These are phyloP conservation scores for Allantophomopsis cytisporea DNA, from an alignment of 2,329 filamentous ascomycete genomes.

Conservation along the genomic window DNA sequence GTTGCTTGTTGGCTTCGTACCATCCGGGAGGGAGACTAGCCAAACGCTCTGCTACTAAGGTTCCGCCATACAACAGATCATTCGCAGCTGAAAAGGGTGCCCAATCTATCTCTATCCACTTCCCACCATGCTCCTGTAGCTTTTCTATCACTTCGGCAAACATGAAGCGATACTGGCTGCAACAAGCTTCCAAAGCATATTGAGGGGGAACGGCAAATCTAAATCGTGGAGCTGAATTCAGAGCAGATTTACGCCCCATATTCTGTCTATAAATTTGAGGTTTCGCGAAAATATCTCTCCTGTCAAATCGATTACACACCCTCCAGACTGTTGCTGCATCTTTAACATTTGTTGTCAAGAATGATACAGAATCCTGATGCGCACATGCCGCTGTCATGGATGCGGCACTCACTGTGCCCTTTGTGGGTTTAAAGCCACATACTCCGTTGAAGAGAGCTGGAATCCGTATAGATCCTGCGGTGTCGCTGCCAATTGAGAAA, in stretches of 20 bases:
- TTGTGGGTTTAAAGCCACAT: constrained; percentile 31
- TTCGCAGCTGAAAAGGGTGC: constrained; percentile 31
- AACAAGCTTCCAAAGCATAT: too few relatives aligned
- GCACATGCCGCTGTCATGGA: constrained; percentile 36
- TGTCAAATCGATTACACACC: constrained; percentile 17
- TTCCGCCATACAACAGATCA: constrained; percentile 36
- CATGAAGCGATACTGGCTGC: constrained; percentile 19
- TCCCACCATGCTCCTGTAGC: constrained; percentile 24
- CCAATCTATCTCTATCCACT: constrained; percentile 24
- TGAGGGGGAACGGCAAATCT: too few relatives aligned
- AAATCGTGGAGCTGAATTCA: too few relatives aligned
- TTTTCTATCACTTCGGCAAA: constrained; percentile 22
- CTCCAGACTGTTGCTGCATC: constrained; percentile 34
- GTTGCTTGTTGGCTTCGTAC: constrained; percentile 20
- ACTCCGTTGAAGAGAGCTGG: constrained; percentile 35
- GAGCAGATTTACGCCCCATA: too few relatives aligned
- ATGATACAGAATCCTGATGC: constrained; percentile 36
- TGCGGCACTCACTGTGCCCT: constrained; percentile 30
- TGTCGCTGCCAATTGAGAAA: constrained; percentile 37
- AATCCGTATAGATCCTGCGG: constrained; percentile 34
- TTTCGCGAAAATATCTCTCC: neutral
- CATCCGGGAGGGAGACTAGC: constrained; percentile 24
- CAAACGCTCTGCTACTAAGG: constrained; percentile 36
- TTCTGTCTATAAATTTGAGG: too few relatives aligned
- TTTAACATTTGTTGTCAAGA: constrained; percentile 28